phyloP scores from a whole-genome alignment of 805 yeast genomes.

The Kazachstania taianensis region DNA sequence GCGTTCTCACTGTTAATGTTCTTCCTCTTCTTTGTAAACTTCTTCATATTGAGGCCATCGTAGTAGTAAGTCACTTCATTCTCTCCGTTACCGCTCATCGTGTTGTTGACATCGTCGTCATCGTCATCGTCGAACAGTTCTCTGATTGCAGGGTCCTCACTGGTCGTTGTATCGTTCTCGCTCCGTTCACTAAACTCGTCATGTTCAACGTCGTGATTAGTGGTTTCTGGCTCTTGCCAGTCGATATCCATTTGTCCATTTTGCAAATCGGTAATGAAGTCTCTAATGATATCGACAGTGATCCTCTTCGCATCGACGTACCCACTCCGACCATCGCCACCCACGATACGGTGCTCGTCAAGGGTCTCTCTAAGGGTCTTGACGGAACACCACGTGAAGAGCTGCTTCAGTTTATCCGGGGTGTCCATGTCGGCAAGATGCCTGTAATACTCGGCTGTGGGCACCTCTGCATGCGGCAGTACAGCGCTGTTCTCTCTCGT shows the following conservation, averaged over 20 bases:
- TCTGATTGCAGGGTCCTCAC: conserved; percentile 9
- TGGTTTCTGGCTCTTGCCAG: conserved; percentile 20
- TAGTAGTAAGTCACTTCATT: conserved; percentile 6
- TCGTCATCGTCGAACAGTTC: conserved; percentile 13
- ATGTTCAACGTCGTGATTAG: conserved; percentile 12
- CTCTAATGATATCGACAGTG: conserved; percentile 20
- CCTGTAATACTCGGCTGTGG: conserved; percentile 25
- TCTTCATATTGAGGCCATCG: conserved; percentile 4
- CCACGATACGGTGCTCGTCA: no score
- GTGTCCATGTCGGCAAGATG: conserved; percentile 24
- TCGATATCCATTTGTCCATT: conserved; percentile 19
- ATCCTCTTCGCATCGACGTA: conserved; percentile 17
- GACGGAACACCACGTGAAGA: conserved; percentile 27
- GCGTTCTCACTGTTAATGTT: neutral
- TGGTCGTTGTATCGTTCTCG: neutral
- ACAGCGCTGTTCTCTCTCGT: conserved; percentile 18
- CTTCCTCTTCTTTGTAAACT: neutral
- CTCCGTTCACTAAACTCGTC: conserved; percentile 6
- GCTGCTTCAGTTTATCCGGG: conserved; percentile 24
- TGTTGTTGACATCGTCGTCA: conserved; percentile 7
- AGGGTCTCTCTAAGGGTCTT: conserved; percentile 17
- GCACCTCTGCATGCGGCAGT: conserved; percentile 27
- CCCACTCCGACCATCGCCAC: neutral
- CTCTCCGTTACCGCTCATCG: no score
- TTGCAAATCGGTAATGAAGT: conserved; percentile 25